Evolutionary conservation across 2,329 filamentous ascomycete genomes (phyloP).

Genomic region (Dactylella cylindrospora): DNA sequence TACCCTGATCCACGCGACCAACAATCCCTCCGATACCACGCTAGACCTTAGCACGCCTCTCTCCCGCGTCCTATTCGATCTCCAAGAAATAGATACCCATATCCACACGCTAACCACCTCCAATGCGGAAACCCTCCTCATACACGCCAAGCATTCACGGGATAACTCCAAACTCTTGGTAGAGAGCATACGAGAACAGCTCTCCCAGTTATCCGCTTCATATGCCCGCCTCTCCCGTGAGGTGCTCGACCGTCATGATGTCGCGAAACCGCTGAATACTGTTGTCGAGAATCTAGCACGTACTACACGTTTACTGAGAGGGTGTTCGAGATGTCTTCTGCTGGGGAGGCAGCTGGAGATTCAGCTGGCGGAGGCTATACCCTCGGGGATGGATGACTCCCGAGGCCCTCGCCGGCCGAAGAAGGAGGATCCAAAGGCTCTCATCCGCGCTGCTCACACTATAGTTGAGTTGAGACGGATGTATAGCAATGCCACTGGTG

Average conservation of each 20-base stretch:
- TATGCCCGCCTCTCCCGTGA: conserved; percentile 84
- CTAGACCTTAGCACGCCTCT: conserved; percentile 93
- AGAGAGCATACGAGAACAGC: conserved; percentile 74
- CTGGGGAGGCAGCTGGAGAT: conserved; percentile 83
- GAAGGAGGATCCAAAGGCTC: conserved; percentile 72
- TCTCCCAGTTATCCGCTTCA: conserved; percentile 76
- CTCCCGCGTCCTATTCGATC: conserved; percentile 90
- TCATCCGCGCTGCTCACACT: conserved; percentile 80
- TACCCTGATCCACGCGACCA: conserved; percentile 80
- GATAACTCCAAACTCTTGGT: conserved; percentile 72
- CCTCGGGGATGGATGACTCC: conserved; percentile 50
- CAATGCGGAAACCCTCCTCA: conserved; percentile 76
- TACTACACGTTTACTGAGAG: conserved; percentile 73
- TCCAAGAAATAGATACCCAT: conserved; percentile 94
- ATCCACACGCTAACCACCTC: conserved; percentile 87
- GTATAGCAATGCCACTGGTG: conserved; percentile 65
- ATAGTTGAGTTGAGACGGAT: conserved; percentile 74
- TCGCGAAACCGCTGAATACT: conserved; percentile 76
- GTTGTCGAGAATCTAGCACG: conserved; percentile 78
- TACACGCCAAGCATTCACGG: conserved; percentile 73
- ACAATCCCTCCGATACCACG: conserved; percentile 84
- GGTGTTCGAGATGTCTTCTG: conserved; percentile 75
- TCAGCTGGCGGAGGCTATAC: conserved; percentile 72
- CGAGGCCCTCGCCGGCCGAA: conserved; percentile 53
- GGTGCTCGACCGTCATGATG: conserved; percentile 79